Evolutionary conservation across 2,329 filamentous ascomycete genomes (phyloP), one percentile per base, ranked within the genome.

Genomic region (Pyrenochaeta sp.): DNA sequence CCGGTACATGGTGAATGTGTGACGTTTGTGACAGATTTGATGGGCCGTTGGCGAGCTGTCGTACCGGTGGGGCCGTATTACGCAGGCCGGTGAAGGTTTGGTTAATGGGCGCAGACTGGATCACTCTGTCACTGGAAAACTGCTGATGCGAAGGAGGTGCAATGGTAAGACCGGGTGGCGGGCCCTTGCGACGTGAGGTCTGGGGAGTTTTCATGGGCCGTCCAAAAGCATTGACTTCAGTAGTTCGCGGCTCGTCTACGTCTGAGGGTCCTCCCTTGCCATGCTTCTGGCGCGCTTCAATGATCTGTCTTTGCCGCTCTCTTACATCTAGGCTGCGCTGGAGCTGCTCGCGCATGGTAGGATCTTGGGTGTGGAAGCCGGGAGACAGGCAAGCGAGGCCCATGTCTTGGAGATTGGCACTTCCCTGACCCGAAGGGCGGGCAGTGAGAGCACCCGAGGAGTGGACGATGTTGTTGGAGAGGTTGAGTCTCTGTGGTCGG

Each of bases 31-130:
- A 87, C 38, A 96, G 80, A 51, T 88, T 90, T 7, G 90, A 91
- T 6, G 89, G 87, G 51, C 92, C 89, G 66, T 93, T 92, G 60
- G 84, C 81, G 41, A 91, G 78, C 68, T 94, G 90, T 37, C 90
- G 83, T 30, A 88, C 89, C 45, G 89, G 74, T 0, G 89, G 88
- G 4, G 67, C 61, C 35, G 69, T 71, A 41, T 64, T 69, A 67
- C 95, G 86, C 48, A 94, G 85, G 48, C 93, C 92, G 6, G 94
- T 96, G 68, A 99, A 99, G 24, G 90, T 95, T 68, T 96, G 93
- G 61, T 95, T 87, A 17, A 99, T 81, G 11, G 94, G 94, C 6
- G 94, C 94, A 3, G 94, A 99, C 73, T 99, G 94, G 49, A 99
- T 95, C 23, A 97, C 91, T 59, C 94, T 83, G 78, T 99, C 94